A percentile compares a stretch with the other conserved stretches of the same genome.
These are phyloP conservation scores for Isabelozyma pseudorhagii DNA, from an alignment of 805 yeast genomes.

Conservation along the genomic window DNA sequence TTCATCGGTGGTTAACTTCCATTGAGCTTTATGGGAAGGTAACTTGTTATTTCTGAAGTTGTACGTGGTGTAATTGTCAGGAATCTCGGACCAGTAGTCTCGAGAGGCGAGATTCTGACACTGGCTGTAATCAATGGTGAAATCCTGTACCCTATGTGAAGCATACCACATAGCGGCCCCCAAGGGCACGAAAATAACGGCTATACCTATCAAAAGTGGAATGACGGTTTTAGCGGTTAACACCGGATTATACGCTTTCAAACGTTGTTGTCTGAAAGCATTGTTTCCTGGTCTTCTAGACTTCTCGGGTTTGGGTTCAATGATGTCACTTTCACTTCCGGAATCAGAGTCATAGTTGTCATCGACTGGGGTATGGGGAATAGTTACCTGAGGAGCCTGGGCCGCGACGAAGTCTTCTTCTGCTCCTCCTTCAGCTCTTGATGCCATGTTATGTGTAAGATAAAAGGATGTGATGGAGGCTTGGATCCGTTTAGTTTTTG, in stretches of 20 bases:
- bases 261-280: conserved; percentile 55
- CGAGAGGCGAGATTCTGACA: conserved; percentile 34
- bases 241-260: conserved; percentile 48
- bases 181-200: conserved; percentile 38
- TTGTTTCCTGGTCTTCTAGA: conserved; percentile 63
- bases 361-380: background rate
- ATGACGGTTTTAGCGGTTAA: conserved; percentile 41
- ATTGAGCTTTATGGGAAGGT: conserved; percentile 22
- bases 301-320: conserved; percentile 43
- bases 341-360: conserved; percentile 38
- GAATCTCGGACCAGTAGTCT: conserved; percentile 32
- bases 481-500: too few species aligned
- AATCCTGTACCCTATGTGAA: conserved; percentile 33
- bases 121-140: conserved; percentile 39
- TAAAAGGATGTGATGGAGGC: too few species aligned
- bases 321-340: conserved; percentile 32
- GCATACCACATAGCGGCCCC: conserved; percentile 50
- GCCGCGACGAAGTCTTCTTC: background rate
- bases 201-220: conserved; percentile 36
- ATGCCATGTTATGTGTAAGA: background rate
- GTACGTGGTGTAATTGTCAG: conserved; percentile 36
- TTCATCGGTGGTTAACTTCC: conserved; percentile 36
- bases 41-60: conserved; percentile 23
- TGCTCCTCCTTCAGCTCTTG: background rate
- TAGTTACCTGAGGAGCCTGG: background rate